phyloP scores from a whole-genome alignment of 768 basidiomycete genomes.

The Kwoniella sp. region DNA sequence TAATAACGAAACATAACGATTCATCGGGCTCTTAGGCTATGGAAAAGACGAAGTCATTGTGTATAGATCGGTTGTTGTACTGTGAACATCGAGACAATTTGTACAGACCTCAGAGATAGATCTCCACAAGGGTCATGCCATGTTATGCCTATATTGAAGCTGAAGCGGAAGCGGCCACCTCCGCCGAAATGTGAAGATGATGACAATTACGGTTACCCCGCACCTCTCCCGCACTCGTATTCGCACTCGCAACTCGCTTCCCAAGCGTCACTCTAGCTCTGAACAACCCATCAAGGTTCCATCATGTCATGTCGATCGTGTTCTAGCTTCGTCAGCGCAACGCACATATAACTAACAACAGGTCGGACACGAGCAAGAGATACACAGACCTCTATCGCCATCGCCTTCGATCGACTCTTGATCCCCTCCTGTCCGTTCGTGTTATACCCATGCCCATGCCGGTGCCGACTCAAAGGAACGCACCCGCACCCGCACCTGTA shows the following conservation, averaged over 20 bases:
- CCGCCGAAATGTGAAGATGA: not conserved
- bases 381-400: not conserved
- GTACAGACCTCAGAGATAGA: too few relatives aligned
- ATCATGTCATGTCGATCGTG: too few relatives aligned
- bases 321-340: too few relatives aligned
- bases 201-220: not conserved
- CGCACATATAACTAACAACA: too few relatives aligned
- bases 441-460: not conserved
- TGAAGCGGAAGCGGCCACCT: not conserved
- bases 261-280: slow-evolving; percentile 1
- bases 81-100: not conserved
- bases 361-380: not conserved
- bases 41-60: not conserved
- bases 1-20: too few relatives aligned
- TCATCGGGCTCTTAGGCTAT: not conserved
- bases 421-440: too few relatives aligned
- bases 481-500: not conserved
- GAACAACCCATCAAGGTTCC: too few relatives aligned
- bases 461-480: not conserved
- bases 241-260: not conserved
- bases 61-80: not conserved
- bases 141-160: not conserved
- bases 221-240: not conserved
- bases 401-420: not conserved
- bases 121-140: not conserved